Evolutionary conservation across 1,284 basidiomycete genomes (phyloP).

Genomic region (Pseudozyma tsukubaensis): DNA sequence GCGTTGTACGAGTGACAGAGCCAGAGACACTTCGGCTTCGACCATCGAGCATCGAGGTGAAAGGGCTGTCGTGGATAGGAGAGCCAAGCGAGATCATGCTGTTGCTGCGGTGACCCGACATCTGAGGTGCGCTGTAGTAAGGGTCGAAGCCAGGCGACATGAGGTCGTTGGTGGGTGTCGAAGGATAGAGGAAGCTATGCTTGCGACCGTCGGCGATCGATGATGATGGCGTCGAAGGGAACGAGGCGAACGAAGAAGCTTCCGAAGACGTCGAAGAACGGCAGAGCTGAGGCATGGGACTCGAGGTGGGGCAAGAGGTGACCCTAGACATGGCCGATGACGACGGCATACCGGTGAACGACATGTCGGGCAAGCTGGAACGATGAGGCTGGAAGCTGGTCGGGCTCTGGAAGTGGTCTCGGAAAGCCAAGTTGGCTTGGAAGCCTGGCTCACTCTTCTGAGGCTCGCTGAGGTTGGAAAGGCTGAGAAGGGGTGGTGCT

Average conservation of each 20-base stretch:
- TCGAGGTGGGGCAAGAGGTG: conserved; percentile 41
- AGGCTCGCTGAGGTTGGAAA: conserved; percentile 22
- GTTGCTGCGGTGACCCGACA: conserved; percentile 57
- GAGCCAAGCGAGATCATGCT: conserved; percentile 55
- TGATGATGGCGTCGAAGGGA: conserved; percentile 50
- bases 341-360: conserved; percentile 21
- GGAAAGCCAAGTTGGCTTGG: conserved; percentile 46
- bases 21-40: conserved; percentile 38
- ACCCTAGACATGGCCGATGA: conserved; percentile 45
- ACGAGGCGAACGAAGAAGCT: conserved; percentile 41
- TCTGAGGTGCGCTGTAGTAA: conserved; percentile 49
- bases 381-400: conserved; percentile 24
- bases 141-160: conserved; percentile 50
- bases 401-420: conserved; percentile 39
- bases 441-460: conserved; percentile 41
- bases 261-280: conserved; percentile 43
- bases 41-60: conserved; percentile 44
- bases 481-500: conserved; percentile 34
- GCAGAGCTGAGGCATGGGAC: conserved; percentile 28
- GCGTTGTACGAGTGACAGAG: conserved; percentile 39
- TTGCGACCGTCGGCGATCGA: conserved; percentile 21
- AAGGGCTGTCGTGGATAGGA: conserved; percentile 26
- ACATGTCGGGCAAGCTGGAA: conserved; percentile 32
- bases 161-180: conserved; percentile 35
- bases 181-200: conserved; percentile 35